phyloP scores from a whole-genome alignment of 169 alveolate species.

The Cystoisospora suis region DNA sequence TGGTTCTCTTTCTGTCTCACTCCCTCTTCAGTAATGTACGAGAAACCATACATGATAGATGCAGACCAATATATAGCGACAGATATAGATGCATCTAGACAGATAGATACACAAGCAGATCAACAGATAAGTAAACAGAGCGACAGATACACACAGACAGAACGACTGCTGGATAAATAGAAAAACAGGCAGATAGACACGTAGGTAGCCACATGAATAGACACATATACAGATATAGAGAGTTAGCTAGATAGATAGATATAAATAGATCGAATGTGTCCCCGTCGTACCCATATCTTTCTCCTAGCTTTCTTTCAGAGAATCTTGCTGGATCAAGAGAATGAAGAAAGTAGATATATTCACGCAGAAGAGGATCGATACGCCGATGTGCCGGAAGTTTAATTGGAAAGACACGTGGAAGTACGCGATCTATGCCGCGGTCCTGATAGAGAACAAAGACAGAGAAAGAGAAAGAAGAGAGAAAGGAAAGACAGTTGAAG shows the following conservation, averaged over 20 bases:
- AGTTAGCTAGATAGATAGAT: background rate
- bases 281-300: constrained; percentile 76
- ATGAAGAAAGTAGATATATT: constrained; percentile 80
- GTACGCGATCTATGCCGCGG: constrained; percentile 81
- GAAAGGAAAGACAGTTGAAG: background rate
- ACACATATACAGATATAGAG: background rate
- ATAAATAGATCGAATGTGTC: background rate
- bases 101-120: background rate
- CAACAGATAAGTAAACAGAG: background rate
- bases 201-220: too few species aligned
- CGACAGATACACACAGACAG: background rate
- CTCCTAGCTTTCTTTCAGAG: constrained; percentile 76
- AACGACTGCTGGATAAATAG: too few species aligned
- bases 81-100: background rate
- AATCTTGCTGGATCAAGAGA: constrained; percentile 85
- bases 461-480: background rate
- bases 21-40: too few species aligned
- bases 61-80: background rate
- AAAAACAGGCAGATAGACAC: too few species aligned
- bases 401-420: constrained; percentile 83
- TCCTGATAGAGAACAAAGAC: constrained; percentile 68
- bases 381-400: constrained; percentile 57
- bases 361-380: constrained; percentile 83
- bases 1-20: too few species aligned
- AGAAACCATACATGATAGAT: background rate